Conservation (phyloP, 768 basidiomycete species). For the Mycena epipterygia region DNA sequence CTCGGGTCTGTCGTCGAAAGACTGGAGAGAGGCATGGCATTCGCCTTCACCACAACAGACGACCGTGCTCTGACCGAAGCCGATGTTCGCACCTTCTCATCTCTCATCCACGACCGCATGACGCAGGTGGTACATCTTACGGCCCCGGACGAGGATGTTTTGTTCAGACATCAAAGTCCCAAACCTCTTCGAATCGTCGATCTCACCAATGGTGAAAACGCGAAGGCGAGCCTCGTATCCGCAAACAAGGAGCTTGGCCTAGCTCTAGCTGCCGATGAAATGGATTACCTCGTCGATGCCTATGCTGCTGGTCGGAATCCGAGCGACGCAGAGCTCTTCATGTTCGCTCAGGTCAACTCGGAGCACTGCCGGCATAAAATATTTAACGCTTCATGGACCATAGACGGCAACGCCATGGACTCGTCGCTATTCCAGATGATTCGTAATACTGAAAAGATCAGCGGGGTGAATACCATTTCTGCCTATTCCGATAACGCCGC, state of each 20-base stretch:
- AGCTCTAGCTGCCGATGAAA: constrained; percentile 90
- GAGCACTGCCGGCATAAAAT: constrained; percentile 99
- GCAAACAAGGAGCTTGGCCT: constrained; percentile 92
- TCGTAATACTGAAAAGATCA: constrained; percentile 90
- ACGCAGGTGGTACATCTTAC: constrained; percentile 81
- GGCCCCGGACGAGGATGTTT: constrained; percentile 66
- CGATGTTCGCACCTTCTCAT: constrained; percentile 68
- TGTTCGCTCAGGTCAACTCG: constrained; percentile 99
- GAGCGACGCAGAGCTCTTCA: constrained; percentile 98
- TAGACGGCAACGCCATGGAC: constrained; percentile 77
- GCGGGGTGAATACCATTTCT: constrained; percentile 85
- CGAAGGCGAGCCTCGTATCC: constrained; percentile 73
- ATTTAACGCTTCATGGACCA: constrained; percentile 97
- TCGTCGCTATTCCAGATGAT: constrained; percentile 96
- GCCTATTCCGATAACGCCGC: constrained; percentile 99
- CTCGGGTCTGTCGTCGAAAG: constrained; percentile 80
- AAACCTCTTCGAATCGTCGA: constrained; percentile 80
- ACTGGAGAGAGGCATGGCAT: constrained; percentile 87
- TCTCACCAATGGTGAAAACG: constrained; percentile 56
- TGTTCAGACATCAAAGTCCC: constrained; percentile 75
- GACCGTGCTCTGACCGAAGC: constrained; percentile 56
- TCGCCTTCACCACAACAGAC: constrained; percentile 67
- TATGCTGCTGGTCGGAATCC: constrained; percentile 93
- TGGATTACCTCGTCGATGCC: constrained; percentile 91
- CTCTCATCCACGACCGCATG: constrained; percentile 95